A percentile compares a stretch with the other conserved stretches of the same genome.
These are phyloP conservation scores for Calonectria multiphialidica DNA, from an alignment of 2,329 filamentous ascomycete genomes.

Conservation along the genomic window DNA sequence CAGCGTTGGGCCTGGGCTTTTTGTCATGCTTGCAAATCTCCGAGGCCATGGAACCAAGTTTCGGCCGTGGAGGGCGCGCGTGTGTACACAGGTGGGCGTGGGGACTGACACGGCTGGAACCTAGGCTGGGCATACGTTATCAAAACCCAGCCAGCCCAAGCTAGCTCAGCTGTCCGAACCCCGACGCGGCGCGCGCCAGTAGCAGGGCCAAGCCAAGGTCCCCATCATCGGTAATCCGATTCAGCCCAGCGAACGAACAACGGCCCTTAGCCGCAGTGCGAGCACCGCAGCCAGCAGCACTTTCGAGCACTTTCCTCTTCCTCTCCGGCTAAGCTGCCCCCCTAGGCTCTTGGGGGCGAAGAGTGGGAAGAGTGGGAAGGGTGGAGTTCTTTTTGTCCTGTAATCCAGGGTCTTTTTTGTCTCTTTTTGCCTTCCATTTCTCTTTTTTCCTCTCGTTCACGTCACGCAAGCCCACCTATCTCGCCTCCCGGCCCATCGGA, in stretches of 20 bases:
- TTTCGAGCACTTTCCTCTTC: conserved; percentile 4
- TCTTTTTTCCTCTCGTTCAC: not conserved
- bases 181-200: not conserved
- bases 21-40: conserved; percentile 46
- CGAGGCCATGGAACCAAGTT: conserved; percentile 23
- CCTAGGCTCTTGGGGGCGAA: not conserved
- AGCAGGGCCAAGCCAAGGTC: not conserved
- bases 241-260: not conserved
- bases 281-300: not conserved
- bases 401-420: not conserved
- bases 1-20: conserved; percentile 21
- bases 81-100: not conserved
- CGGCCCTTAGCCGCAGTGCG: not conserved
- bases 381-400: not conserved
- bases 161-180: not conserved
- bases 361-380: too few species aligned
- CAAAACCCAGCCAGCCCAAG: not conserved
- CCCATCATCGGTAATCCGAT: conserved; percentile 20
- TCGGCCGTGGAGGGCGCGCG: conserved; percentile 8
- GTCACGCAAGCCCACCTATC: not conserved
- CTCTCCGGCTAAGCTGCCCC: not conserved
- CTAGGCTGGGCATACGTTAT: conserved; percentile 13
- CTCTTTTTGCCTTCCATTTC: not conserved
- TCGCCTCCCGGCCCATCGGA: conserved; percentile 2
- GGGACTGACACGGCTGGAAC: not conserved